Conservation (phyloP, 805 yeast species). For the Saccharomycopsis fermentans region DNA sequence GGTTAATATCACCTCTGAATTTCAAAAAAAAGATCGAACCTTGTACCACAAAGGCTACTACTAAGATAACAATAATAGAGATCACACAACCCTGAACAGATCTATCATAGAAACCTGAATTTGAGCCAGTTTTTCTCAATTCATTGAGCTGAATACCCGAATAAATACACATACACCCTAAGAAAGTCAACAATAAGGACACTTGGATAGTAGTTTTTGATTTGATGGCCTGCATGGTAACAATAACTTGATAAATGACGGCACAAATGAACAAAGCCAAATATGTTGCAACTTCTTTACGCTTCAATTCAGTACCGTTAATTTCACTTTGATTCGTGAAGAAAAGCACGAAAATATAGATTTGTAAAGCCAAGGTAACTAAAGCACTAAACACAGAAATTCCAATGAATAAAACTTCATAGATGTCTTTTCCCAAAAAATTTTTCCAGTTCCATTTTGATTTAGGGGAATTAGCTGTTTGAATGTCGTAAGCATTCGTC, state of each 20-base stretch:
- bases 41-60: constrained; percentile 27
- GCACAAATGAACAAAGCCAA: constrained; percentile 34
- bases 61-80: constrained; percentile 29
- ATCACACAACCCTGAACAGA: constrained; percentile 29
- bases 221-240: constrained; percentile 27
- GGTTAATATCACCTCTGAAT: constrained; percentile 27
- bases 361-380: constrained; percentile 27
- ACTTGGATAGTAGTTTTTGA: constrained; percentile 29
- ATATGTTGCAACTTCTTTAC: constrained; percentile 21
- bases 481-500: neutral
- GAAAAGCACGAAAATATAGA: constrained; percentile 29
- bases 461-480: neutral
- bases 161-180: constrained; percentile 31
- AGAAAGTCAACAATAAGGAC: constrained; percentile 27
- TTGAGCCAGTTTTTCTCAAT: constrained; percentile 21
- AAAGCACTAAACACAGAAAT: constrained; percentile 29
- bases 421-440: constrained; percentile 3
- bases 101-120: constrained; percentile 22
- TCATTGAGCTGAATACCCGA: constrained; percentile 34
- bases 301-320: constrained; percentile 18
- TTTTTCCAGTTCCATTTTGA: neutral
- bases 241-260: constrained; percentile 29
- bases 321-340: constrained; percentile 23
- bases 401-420: constrained; percentile 21
- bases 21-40: constrained; percentile 23